Evolutionary conservation across 306 rosid species (phyloP).

Genomic region (Adenanthera pavonina): DNA sequence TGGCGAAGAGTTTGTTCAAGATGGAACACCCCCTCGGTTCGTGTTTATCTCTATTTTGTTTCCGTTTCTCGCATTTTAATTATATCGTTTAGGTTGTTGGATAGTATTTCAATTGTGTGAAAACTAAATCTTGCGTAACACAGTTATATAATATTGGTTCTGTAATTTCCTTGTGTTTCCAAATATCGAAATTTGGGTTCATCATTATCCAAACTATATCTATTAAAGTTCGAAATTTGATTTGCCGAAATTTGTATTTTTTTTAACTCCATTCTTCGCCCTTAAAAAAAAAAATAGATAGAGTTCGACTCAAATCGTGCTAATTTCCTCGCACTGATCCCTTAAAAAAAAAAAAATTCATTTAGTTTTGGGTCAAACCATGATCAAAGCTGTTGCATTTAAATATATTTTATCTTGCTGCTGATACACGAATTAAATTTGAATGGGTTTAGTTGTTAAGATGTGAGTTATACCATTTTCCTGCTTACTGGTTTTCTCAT

Average conservation of each 20-base stretch:
- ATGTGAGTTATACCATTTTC: neutral
- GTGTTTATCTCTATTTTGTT: neutral
- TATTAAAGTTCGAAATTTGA: constrained; percentile 11
- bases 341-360: neutral
- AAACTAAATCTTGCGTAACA: neutral
- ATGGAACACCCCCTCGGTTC: constrained; percentile 44
- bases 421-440: neutral
- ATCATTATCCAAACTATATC: neutral
- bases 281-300: neutral
- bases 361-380: neutral
- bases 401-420: neutral
- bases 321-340: neutral
- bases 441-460: neutral
- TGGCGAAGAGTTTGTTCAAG: constrained; percentile 46
- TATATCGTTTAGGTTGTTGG: neutral
- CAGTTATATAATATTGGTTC: neutral
- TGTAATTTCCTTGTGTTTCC: neutral
- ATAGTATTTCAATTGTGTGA: neutral
- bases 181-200: neutral
- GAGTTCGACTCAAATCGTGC: neutral
- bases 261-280: neutral
- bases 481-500: neutral
- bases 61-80: neutral
- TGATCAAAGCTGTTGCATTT: neutral
- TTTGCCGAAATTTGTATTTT: neutral